A percentile compares a stretch with the other conserved stretches of the same genome.
phyloP scores from a whole-genome alignment of 2,329 filamentous ascomycete species.

The Sporothrix variecibatus region DNA sequence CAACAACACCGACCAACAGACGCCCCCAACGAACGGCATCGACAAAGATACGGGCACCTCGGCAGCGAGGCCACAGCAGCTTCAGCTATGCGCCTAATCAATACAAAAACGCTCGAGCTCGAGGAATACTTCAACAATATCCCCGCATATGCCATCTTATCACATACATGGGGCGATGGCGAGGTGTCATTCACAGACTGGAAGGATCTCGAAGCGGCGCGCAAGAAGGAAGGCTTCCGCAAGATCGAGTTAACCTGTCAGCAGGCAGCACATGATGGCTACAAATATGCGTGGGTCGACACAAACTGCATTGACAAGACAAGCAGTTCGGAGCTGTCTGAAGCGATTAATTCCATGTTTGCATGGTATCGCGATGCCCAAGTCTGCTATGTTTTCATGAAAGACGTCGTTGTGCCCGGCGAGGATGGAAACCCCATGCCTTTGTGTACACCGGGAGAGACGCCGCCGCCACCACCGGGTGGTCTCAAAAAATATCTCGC shows the following conservation, averaged over 20 bases:
- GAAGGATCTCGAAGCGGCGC: background rate
- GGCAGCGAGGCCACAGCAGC: no score
- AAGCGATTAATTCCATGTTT: slow-evolving; percentile 33
- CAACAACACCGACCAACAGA: background rate
- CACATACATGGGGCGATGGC: slow-evolving; percentile 28
- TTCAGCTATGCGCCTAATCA: slow-evolving; percentile 31
- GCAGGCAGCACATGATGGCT: background rate
- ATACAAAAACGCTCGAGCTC: slow-evolving; percentile 28
- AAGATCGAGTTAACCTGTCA: slow-evolving; percentile 19
- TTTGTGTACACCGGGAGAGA: background rate
- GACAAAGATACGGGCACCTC: no score
- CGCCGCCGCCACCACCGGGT: background rate
- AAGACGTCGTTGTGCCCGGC: slow-evolving; percentile 10
- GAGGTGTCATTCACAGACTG: slow-evolving; percentile 25
- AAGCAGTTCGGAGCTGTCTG: slow-evolving; percentile 27
- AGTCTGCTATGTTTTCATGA: slow-evolving; percentile 28
- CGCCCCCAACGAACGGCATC: background rate
- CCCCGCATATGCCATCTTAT: slow-evolving; percentile 32
- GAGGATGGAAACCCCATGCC: slow-evolving; percentile 1
- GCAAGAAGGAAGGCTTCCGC: slow-evolving; percentile 4
- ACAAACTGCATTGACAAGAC: slow-evolving; percentile 34
- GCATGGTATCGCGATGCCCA: slow-evolving; percentile 26
- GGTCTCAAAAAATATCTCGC: background rate
- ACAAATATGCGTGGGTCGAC: slow-evolving; percentile 30
- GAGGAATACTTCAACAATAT: slow-evolving; percentile 28